Percentiles rank a stretch among this genome's conserved stretches.
phyloP scores from a whole-genome alignment of 345 rosid species.

The Camelina hispida region DNA sequence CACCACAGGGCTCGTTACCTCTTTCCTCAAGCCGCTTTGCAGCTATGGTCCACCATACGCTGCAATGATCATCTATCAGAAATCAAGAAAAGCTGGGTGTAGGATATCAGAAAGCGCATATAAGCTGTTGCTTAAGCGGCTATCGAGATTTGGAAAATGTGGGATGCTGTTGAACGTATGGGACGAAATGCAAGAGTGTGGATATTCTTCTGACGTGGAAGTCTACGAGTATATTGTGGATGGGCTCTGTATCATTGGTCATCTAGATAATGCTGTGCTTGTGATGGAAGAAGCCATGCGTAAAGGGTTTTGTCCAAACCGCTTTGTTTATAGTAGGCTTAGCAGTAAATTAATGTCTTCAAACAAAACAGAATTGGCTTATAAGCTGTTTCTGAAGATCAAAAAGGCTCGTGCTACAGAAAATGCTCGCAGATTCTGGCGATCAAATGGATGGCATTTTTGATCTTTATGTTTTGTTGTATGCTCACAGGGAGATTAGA shows the following conservation, averaged over 20 bases:
- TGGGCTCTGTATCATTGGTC: conserved; percentile 90
- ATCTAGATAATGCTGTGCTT: conserved; percentile 83
- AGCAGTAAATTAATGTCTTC: conserved; percentile 75
- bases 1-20: conserved; percentile 64
- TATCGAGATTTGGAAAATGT: conserved; percentile 90
- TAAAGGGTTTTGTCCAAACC: conserved; percentile 85
- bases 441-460: conserved; percentile 92
- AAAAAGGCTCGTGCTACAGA: conserved; percentile 70
- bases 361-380: conserved; percentile 73
- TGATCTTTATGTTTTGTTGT: conserved; percentile 44
- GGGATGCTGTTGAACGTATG: conserved; percentile 83
- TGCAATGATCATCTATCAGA: conserved; percentile 76
- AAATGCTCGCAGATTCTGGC: conserved; percentile 77
- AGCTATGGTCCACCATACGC: conserved; percentile 91
- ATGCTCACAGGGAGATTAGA: neutral
- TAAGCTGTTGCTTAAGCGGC: conserved; percentile 77
- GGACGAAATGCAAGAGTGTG: conserved; percentile 87
- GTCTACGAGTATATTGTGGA: conserved; percentile 76
- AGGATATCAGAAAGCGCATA: conserved; percentile 66
- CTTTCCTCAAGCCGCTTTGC: conserved; percentile 71
- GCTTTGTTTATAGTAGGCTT: conserved; percentile 73
- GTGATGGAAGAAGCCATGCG: conserved; percentile 86
- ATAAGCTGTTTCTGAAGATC: conserved; percentile 72
- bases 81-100: conserved; percentile 76
- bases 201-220: conserved; percentile 68